These are phyloP conservation scores for Colletotrichum navitas DNA, from an alignment of 2,329 filamentous ascomycete genomes.

Conservation along the genomic window DNA sequence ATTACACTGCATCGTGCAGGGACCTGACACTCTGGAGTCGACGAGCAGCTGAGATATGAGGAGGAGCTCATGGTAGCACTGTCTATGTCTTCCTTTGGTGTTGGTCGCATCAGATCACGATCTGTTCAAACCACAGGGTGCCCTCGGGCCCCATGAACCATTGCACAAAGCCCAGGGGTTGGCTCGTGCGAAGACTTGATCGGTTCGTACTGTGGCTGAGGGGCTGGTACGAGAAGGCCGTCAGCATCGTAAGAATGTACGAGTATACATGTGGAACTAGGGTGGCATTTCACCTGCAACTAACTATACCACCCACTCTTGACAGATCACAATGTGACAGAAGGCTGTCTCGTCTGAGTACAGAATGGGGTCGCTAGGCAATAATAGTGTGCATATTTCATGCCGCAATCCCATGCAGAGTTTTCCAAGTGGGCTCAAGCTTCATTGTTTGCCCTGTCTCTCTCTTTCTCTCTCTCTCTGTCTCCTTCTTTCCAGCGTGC, in stretches of 20 bases:
- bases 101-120: conserved; percentile 37
- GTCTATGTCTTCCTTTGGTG: conserved; percentile 25
- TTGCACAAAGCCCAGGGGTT: not conserved
- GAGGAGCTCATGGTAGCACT: conserved; percentile 28
- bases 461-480: not conserved
- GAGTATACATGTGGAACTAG: conserved; percentile 15
- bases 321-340: conserved; percentile 38
- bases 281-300: conserved; percentile 24
- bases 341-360: conserved; percentile 18
- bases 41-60: conserved; percentile 33
- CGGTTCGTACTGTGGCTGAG: conserved; percentile 15
- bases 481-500: not conserved
- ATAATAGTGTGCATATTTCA: conserved; percentile 33
- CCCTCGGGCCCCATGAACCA: not conserved
- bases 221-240: conserved; percentile 19
- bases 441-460: conserved; percentile 19
- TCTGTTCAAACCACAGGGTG: conserved; percentile 22
- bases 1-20: conserved; percentile 41
- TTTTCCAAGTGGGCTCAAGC: conserved; percentile 42
- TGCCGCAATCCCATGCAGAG: conserved; percentile 41
- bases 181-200: not conserved
- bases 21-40: conserved; percentile 33
- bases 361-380: conserved; percentile 27
- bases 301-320: conserved; percentile 19
- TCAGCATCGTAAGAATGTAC: conserved; percentile 18